These are phyloP conservation scores for Crepidotus variabilis DNA, from an alignment of 768 basidiomycete species.

Conservation along the genomic window DNA sequence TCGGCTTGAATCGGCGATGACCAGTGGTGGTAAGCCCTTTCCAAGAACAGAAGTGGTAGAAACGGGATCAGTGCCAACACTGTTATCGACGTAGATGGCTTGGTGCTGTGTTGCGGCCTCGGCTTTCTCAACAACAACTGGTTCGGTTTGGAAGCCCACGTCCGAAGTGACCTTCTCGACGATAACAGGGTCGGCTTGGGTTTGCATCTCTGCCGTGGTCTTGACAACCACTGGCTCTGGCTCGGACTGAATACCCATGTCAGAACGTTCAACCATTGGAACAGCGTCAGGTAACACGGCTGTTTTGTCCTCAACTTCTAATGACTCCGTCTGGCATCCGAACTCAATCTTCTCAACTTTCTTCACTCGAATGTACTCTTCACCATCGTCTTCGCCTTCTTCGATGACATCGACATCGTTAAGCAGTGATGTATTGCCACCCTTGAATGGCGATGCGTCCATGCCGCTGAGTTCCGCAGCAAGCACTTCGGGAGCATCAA, in stretches of 20 bases:
- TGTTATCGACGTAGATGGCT: conserved; percentile 12
- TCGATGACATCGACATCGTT: conserved; percentile 32
- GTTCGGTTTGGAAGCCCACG: conserved; percentile 13
- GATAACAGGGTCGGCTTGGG: background rate
- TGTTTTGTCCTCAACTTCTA: conserved; percentile 21
- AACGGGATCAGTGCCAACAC: conserved; percentile 46
- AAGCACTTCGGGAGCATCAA: conserved; percentile 70
- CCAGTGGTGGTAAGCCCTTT: conserved; percentile 17
- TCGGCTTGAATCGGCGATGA: conserved; percentile 21
- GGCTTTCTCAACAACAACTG: conserved; percentile 19
- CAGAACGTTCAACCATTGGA: conserved; percentile 10
- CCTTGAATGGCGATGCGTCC: conserved; percentile 33
- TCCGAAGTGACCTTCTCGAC: conserved; percentile 4
- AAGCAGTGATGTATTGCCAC: conserved; percentile 24
- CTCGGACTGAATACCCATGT: conserved; percentile 11
- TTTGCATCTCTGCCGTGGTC: background rate
- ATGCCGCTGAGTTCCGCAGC: conserved; percentile 52
- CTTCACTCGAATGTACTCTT: conserved; percentile 30
- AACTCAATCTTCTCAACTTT: conserved; percentile 57
- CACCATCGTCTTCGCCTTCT: conserved; percentile 32
- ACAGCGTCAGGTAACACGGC: conserved; percentile 23
- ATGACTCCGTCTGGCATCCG: conserved; percentile 61
- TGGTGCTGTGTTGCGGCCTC: conserved; percentile 18
- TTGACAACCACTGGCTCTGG: conserved; percentile 11
- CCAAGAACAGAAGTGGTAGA: conserved; percentile 20